Conservation (phyloP, 306 rosid species). For the Astragalus membranaceus region DNA sequence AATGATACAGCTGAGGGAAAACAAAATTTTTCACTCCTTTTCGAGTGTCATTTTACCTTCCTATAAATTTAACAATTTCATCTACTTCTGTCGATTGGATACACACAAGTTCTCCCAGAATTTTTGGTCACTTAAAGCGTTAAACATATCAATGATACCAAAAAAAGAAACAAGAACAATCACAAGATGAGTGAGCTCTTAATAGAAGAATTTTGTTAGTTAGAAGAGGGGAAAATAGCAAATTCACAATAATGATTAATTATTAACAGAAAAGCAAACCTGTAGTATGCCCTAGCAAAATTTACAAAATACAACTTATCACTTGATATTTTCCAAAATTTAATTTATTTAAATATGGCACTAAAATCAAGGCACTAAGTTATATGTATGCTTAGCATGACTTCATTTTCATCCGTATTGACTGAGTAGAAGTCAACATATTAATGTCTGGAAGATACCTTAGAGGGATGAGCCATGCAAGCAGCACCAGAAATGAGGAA, state of each 20-base stretch:
- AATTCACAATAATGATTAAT: not conserved
- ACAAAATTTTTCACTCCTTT: not conserved
- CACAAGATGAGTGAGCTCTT: no score
- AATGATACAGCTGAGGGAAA: not conserved
- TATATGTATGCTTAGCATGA: constrained; percentile 6
- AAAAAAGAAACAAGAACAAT: not conserved
- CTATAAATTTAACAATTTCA: not conserved
- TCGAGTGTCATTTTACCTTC: not conserved
- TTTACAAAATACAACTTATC: not conserved
- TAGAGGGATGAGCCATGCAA: constrained; percentile 58
- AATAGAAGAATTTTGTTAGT: not conserved
- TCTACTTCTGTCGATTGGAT: constrained; percentile 6
- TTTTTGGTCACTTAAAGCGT: not conserved
- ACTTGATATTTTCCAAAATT: not conserved
- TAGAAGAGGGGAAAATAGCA: not conserved
- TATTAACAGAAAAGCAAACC: not conserved
- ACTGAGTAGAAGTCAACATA: not conserved
- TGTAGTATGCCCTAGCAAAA: not conserved
- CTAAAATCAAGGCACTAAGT: no score
- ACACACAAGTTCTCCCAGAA: not conserved
- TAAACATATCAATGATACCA: not conserved
- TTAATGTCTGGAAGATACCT: constrained; percentile 38
- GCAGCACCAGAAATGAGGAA: constrained; percentile 49
- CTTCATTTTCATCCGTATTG: constrained; percentile 6
- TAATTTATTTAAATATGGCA: not conserved